Conservation (phyloP, 352 stramenopile species). For the Globisporangium abappressorium region DNA sequence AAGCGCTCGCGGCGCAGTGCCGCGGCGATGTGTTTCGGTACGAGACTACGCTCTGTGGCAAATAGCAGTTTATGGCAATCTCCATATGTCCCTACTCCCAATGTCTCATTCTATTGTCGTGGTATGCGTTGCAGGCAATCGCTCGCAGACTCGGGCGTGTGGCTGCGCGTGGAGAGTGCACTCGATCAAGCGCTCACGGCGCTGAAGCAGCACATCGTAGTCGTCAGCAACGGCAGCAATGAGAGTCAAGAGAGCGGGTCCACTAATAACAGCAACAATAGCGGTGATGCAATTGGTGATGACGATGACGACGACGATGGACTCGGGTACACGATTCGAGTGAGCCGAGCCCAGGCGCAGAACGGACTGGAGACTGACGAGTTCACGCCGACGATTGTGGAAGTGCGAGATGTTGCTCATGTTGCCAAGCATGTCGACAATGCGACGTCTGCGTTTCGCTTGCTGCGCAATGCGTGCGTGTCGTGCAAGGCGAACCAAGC, state of each 20-base stretch:
- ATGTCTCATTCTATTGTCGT: background rate
- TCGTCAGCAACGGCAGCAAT: conserved; percentile 6
- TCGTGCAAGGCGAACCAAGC: conserved; percentile 47
- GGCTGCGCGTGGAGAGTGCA: conserved; percentile 17
- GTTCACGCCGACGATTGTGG: conserved; percentile 26
- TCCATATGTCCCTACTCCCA: background rate
- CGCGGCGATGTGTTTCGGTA: conserved; percentile 50
- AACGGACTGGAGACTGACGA: conserved; percentile 27
- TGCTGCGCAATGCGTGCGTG: conserved; percentile 72
- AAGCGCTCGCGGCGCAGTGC: conserved; percentile 53
- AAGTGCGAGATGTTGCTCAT: conserved; percentile 21
- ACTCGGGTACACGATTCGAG: conserved; percentile 64
- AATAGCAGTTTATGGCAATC: background rate
- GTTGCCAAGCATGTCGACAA: conserved; percentile 16
- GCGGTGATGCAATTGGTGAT: background rate
- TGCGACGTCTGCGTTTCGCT: conserved; percentile 52
- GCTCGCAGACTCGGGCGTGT: conserved; percentile 22
- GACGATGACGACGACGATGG: conserved; percentile 53
- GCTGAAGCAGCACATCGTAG: conserved; percentile 17
- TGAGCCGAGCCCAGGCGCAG: conserved; percentile 24
- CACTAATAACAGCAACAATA: background rate
- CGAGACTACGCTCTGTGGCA: background rate
- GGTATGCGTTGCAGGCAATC: conserved; percentile 11
- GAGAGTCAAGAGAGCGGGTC: background rate
- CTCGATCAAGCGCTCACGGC: conserved; percentile 16